Evolutionary conservation across 2,329 filamentous ascomycete species (phyloP), one percentile per base, ranked within the genome.

Genomic region (Pseudonectria foliicola): DNA sequence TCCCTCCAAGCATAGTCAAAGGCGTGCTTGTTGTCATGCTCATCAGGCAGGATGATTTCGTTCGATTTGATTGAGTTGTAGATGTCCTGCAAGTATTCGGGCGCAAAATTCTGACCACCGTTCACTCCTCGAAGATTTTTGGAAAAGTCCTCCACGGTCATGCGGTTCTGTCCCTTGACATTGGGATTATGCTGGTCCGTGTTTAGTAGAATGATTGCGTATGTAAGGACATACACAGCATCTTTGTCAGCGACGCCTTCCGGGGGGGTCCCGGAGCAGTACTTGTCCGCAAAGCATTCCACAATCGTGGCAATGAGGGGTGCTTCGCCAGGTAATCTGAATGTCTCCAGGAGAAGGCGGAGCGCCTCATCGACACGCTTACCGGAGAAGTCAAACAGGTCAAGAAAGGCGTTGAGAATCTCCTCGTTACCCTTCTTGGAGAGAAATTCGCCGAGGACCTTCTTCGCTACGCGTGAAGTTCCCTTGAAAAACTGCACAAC

Each of bases 1-100:
- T 98, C 92, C 57, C 90, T 90, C 92, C 92, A 98, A 3, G 92
- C 90, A 61, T 94, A 92, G 57, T 96, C 90, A 55, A 96, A 96
- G 2, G 88, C 89, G 63, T 95, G 84, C 57, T 90, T 85, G 59
- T 95, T 95, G 55, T 95, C 89, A 57, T 96, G 92, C 61, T 98
- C 92, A 46, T 96, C 92, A 0, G 92, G 92, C 14, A 98, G 66
- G 45, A 98, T 95, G 44, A 98, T 98, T 61, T 98, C 92, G 46
- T 92, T 86, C 13, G 78, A 79, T 56, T 83, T 87, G 65, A 98
- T 98, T 1, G 87, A 87, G 49, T 95, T 80, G 53, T 82, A 98
- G 36, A 96, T 95, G 3, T 77, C 77, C 54, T 88, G 76, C 1
- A 98, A 71, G 54, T 90, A 96, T 43, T 89, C 82, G 0, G 77